Evolutionary conservation across 2,329 filamentous ascomycete species (phyloP).

Genomic region (Exserohilum turcica): DNA sequence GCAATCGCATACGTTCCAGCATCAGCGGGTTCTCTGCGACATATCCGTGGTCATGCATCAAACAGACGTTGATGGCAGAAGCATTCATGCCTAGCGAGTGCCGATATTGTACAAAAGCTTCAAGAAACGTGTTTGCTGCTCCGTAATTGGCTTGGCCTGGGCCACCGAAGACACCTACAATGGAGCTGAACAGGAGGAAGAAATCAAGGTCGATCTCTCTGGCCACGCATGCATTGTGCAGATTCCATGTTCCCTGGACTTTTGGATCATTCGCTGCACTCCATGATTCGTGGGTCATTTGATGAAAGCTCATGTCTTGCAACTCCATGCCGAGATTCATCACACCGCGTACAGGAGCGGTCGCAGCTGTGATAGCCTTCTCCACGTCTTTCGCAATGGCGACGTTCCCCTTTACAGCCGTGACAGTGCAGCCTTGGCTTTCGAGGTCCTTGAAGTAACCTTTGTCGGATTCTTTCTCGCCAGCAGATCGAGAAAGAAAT

Average conservation of each 20-base stretch:
- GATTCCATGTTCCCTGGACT: slow-evolving; percentile 31
- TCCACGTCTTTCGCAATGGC: not conserved
- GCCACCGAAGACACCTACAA: slow-evolving; percentile 29
- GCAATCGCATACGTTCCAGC: not conserved
- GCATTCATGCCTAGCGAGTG: slow-evolving; percentile 31
- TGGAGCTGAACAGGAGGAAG: slow-evolving; percentile 37
- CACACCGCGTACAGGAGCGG: not conserved
- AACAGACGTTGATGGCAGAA: slow-evolving; percentile 58
- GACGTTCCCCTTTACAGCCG: not conserved
- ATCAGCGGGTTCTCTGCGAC: slow-evolving; percentile 18
- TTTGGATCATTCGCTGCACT: slow-evolving; percentile 15
- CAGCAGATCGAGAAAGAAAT: slow-evolving; percentile 20
- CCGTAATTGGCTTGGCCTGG: slow-evolving; percentile 54
- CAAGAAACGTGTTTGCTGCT: slow-evolving; percentile 50
- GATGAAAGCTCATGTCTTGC: slow-evolving; percentile 1
- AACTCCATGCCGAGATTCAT: not conserved
- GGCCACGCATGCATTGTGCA: slow-evolving; percentile 22
- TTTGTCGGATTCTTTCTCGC: not conserved
- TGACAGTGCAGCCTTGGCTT: not conserved
- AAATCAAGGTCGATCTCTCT: slow-evolving; percentile 25
- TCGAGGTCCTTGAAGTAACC: not conserved
- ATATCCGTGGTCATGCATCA: slow-evolving; percentile 51
- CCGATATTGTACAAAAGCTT: slow-evolving; percentile 28
- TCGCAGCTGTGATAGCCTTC: not conserved
- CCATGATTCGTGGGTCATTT: slow-evolving; percentile 20